Conservation (phyloP, 108 stramenopile genomes). For the Aurantiochytrium sp. region DNA sequence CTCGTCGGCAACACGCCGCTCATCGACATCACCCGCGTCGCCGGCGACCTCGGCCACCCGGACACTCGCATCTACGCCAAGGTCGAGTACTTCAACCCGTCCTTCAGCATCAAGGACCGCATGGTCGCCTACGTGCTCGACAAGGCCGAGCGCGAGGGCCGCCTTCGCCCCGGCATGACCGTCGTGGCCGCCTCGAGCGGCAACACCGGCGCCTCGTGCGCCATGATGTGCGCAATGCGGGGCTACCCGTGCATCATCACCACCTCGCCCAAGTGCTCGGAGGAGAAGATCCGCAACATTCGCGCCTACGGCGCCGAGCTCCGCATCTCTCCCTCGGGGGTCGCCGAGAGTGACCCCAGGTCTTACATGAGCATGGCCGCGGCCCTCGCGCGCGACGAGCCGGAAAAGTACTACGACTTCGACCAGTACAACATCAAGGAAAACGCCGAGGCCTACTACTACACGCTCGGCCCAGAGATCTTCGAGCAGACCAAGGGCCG, state of each 20-base stretch:
- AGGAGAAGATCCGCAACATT: slow-evolving; percentile 26
- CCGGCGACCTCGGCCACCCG: not conserved
- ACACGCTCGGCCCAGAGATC: slow-evolving; percentile 72
- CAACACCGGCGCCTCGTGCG: slow-evolving; percentile 86
- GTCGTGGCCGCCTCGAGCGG: slow-evolving; percentile 88
- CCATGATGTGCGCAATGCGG: slow-evolving; percentile 60
- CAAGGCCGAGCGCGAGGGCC: slow-evolving; percentile 69
- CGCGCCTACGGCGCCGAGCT: slow-evolving; percentile 34
- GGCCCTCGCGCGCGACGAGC: not conserved
- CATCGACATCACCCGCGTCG: not conserved
- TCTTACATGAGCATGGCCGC: slow-evolving; percentile 32
- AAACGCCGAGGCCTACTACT: slow-evolving; percentile 68
- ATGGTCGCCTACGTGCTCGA: slow-evolving; percentile 73
- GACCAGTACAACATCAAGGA: slow-evolving; percentile 31
- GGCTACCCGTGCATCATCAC: slow-evolving; percentile 71
- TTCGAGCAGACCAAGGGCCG: slow-evolving; percentile 63
- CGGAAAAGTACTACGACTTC: slow-evolving; percentile 17
- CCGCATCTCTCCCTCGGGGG: not conserved
- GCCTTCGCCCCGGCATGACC: slow-evolving; percentile 75
- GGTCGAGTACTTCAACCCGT: slow-evolving; percentile 77
- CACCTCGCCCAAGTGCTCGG: slow-evolving; percentile 41
- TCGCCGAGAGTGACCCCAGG: not conserved
- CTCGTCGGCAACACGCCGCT: slow-evolving; percentile 37
- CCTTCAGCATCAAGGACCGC: slow-evolving; percentile 83
- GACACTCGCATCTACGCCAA: slow-evolving; percentile 21